Evolutionary conservation across 768 basidiomycete species (phyloP), one percentile per base, ranked within the genome.

Genomic region (Hirschioporus abietinus): DNA sequence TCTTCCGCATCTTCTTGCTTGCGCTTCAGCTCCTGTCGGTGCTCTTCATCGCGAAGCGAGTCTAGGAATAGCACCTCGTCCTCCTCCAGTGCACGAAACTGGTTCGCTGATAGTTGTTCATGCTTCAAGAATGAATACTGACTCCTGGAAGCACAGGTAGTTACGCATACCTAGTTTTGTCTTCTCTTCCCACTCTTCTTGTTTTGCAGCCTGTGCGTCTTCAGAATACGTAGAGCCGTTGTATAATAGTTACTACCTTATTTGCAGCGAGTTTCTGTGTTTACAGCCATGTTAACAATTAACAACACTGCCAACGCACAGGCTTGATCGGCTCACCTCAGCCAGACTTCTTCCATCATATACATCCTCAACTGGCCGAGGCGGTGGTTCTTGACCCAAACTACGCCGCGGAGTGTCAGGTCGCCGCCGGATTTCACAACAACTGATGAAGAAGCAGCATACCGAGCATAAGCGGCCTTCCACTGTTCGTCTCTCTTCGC

Each of bases 151-250:
- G 34, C 58, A 60, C 35, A 34, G 60, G 52, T 26, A 60, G 25
- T 57, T 27, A 20, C n/a, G 67, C 73, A 26, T 66, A 78, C 77
- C 83, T 77, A 95, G 84, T 75, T 93, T 93, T 68, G 87, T 92
- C 74, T 91, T 91, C 75, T 93, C 91, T 74, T 95, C 93, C 91
- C 92, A 95, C 86, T 95, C 91, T 76, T 95, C 93, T 78, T 95
- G 92, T 76, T 94, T 93, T 70, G 91, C 92, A 72, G 88, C 86
- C 91, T 93, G 71, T 20, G 68, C 42, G 20, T 52, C 42, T 52
- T 52, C 42, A 52, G 42, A 69, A 66, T 65, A 65, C 70, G 68
- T 74, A 63, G 72, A 58, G 65, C 72, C 58, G 60, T 64, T 60
- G 35, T 62, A 35, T 23, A 63, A 63, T 36, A 65, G 35, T 65